Evolutionary conservation across 2,329 filamentous ascomycete genomes (phyloP), one percentile per base, ranked within the genome.

Genomic region (Ascosphaera pollenicola): DNA sequence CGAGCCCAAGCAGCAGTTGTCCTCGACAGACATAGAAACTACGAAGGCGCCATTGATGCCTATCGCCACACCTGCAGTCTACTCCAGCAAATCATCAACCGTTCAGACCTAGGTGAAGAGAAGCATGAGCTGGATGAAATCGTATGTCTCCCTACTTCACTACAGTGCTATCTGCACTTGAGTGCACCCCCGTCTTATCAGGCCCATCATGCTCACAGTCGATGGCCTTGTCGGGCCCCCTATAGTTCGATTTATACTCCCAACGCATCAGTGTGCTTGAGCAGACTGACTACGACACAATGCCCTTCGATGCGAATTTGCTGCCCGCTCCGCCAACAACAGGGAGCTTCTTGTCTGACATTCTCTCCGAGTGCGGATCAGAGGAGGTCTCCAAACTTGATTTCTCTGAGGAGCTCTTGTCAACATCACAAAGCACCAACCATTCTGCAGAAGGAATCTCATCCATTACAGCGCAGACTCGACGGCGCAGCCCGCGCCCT

Each of bases 1-100:
- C 93, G 94, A 60, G 89, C 89, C 38, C 94, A 98, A 52, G 87
- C 82, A 10, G 89, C 89, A 17, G 89, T 98, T 18, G 70, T 94
- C 47, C 70, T 98, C 32, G 89, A 98, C 59, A 95, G 94, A 68
- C 84, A 83, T 11, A 81, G 89, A 51, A 93, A 95, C 52, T 87
- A 89, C 45, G 81, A 87, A 54, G 84, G 82, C 32, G 89, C 89
- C 15, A 76, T 91, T 53, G 73, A 83, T 50, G 84, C 87, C 11
- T 98, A 98, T 54, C 67, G 71, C 8, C 89, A 98, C 58, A 89
- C 91, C 3, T 98, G 89, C 53, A 71, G 76, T 40, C 65, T 98
- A 42, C 62, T 98, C 40, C 78, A 87, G 47, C 76, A 91, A 50
- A 89, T 98, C 3, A 78, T 98, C 61, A 63, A 76, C 41, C 74